Evolutionary conservation across 257 asterid species (phyloP), one percentile per base, ranked within the genome.

Genomic region (Phtheirospermum japonicum): DNA sequence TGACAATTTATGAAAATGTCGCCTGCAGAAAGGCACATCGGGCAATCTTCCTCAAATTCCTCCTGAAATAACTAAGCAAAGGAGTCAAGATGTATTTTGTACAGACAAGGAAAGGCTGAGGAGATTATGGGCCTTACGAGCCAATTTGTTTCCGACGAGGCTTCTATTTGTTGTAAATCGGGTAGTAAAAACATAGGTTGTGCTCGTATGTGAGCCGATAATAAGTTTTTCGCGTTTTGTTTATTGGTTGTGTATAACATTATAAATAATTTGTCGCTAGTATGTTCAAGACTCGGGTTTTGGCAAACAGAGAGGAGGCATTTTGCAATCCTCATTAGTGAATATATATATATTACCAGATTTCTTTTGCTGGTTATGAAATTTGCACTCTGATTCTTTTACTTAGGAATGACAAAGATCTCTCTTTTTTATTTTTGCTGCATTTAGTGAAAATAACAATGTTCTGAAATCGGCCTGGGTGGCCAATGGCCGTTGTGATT

Each of bases 11-110:
- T 12, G 9, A 52, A 23, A 52, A 19, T 17, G 20, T 63, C 46
- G 0, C 65, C 58, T 68, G 23, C 85, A 81, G 95, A 81, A 48
- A 77, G 59, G 75, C 85, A 79, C 65, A 66, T 60, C 17, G 73
- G 73, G 61, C 68, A 65, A 62, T 61, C 81, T 43, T 68, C 89
- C 53, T 59, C 70, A 62, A 58, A 79, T 43, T 68, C 89, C 53
- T 59, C 70, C 39, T 71, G 75, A 76, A 61, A 46, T 4, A 7
- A 53, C 30, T 34, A 55, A 32, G 28, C 68, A 61, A 16, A 68
- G 8, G 14, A 34, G 33, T 45, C 4, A 20, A 33, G 65, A 61
- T 8, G 13, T 9, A 39, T 39, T 55, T 13, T 76, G 76, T 73
- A 71, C 66, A 71, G 66, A 75, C 58, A 43, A 63, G 30, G 73